phyloP scores from a whole-genome alignment of 78 protist species.

The Bigelowiella natans region DNA sequence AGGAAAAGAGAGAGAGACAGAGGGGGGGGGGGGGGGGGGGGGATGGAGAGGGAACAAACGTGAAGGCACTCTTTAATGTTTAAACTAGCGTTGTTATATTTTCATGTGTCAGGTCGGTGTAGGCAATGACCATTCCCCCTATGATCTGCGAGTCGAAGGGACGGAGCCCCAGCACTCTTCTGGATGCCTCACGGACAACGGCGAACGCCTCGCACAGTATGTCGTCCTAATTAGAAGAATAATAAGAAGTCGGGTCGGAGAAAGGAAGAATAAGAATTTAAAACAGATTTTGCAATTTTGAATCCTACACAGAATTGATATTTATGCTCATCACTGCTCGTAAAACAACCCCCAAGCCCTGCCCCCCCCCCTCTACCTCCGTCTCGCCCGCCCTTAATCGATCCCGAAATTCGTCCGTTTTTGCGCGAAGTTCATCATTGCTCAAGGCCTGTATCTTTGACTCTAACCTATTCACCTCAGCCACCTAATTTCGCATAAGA shows the following conservation, averaged over 20 bases:
- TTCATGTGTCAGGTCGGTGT: too few species aligned
- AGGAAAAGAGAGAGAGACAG: too few species aligned
- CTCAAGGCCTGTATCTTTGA: not conserved
- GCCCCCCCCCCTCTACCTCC: not conserved
- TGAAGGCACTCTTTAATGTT: too few species aligned
- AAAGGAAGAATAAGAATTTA: not conserved
- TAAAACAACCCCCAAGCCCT: too few species aligned
- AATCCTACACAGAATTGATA: not conserved
- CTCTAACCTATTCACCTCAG: slow-evolving; percentile 9
- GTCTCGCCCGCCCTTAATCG: not conserved
- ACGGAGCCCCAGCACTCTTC: slow-evolving; percentile 31
- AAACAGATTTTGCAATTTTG: not conserved
- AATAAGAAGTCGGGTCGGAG: too few species aligned
- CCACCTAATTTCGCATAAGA: too few species aligned
- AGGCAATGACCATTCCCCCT: too few species aligned
- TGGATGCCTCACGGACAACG: slow-evolving; percentile 26
- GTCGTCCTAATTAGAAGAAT: not conserved
- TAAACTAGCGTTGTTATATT: too few species aligned
- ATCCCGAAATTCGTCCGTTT: not conserved
- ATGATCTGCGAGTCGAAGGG: slow-evolving; percentile 34
- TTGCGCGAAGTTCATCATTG: not conserved
- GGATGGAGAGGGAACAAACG: too few species aligned
- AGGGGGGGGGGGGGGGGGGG: too few species aligned
- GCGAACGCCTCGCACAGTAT: slow-evolving; percentile 20
- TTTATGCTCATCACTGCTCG: too few species aligned